These are phyloP conservation scores for Botrytis fragariae DNA, from an alignment of 2,329 filamentous ascomycete species.

Conservation along the genomic window DNA sequence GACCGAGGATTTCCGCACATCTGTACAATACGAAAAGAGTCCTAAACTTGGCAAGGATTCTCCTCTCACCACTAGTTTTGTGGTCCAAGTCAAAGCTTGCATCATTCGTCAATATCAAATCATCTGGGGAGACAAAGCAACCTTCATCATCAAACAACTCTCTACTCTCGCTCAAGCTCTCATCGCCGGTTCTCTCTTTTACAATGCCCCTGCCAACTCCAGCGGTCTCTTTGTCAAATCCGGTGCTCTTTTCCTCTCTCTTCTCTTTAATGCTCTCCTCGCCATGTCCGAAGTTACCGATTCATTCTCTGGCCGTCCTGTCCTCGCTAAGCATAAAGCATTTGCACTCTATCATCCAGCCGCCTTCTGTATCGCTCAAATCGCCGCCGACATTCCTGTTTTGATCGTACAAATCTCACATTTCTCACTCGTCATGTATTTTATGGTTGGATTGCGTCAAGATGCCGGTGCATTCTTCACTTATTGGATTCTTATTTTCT, in stretches of 20 bases:
- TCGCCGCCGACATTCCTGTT: conserved; percentile 54
- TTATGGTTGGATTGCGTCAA: conserved; percentile 57
- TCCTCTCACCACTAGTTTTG: conserved; percentile 55
- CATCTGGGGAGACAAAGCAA: conserved; percentile 61
- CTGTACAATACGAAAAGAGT: conserved; percentile 54
- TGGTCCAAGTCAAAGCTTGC: conserved; percentile 54
- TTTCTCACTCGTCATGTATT: conserved; percentile 61
- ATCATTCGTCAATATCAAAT: conserved; percentile 63
- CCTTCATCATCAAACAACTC: conserved; percentile 60
- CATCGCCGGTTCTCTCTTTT: conserved; percentile 66
- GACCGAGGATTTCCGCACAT: conserved; percentile 51
- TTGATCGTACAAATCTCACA: conserved; percentile 55
- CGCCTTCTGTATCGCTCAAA: conserved; percentile 56
- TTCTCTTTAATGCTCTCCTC: conserved; percentile 61
- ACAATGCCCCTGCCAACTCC: conserved; percentile 57
- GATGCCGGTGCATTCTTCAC: conserved; percentile 59
- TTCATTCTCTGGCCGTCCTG: conserved; percentile 58
- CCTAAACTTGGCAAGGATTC: conserved; percentile 52
- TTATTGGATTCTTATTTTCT: conserved; percentile 53
- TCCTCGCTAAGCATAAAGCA: conserved; percentile 56
- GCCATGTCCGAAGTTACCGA: conserved; percentile 66
- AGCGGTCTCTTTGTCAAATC: conserved; percentile 62
- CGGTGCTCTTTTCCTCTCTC: conserved; percentile 62
- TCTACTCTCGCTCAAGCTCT: conserved; percentile 58
- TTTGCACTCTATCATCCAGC: conserved; percentile 59